These are phyloP conservation scores for Salix arbutifolia DNA, from an alignment of 345 rosid species.

Conservation along the genomic window DNA sequence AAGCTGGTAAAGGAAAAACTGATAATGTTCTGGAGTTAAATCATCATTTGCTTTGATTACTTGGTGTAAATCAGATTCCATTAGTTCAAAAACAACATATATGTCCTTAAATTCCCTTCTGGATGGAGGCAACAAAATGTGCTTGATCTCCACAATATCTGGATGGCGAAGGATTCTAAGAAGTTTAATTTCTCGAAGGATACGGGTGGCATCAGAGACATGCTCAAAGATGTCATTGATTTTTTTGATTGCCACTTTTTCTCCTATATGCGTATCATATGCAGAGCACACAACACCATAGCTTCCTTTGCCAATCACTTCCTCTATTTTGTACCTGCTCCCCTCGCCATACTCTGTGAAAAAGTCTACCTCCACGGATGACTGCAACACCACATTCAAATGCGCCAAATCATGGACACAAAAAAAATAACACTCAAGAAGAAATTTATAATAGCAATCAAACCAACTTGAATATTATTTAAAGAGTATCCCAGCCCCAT, in stretches of 20 bases:
- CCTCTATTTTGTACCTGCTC: conserved; percentile 79
- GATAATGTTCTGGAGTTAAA: conserved; percentile 86
- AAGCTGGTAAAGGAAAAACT: conserved; percentile 89
- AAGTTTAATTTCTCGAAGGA: conserved; percentile 87
- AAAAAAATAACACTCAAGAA: background rate
- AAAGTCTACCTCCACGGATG: conserved; percentile 72
- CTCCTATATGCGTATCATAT: conserved; percentile 69
- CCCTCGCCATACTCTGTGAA: conserved; percentile 95
- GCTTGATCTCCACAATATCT: conserved; percentile 90
- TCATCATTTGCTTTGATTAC: conserved; percentile 94
- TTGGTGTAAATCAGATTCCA: conserved; percentile 92
- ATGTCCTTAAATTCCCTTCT: conserved; percentile 84
- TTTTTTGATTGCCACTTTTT: conserved; percentile 86
- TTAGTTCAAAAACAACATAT: conserved; percentile 82
- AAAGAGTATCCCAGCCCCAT: background rate
- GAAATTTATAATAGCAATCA: background rate
- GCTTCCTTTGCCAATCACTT: conserved; percentile 94
- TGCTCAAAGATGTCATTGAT: conserved; percentile 90
- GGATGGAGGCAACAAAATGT: conserved; percentile 83
- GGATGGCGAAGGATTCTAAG: conserved; percentile 85
- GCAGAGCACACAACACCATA: conserved; percentile 92
- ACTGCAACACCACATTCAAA: conserved; percentile 40
- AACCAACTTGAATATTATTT: background rate
- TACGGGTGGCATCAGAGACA: conserved; percentile 89
- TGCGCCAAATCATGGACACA: background rate